A percentile compares a stretch with the other conserved stretches of the same genome.
Evolutionary conservation across 257 asterid genomes (phyloP).

Genomic region (Paraleonurus japonicus): DNA sequence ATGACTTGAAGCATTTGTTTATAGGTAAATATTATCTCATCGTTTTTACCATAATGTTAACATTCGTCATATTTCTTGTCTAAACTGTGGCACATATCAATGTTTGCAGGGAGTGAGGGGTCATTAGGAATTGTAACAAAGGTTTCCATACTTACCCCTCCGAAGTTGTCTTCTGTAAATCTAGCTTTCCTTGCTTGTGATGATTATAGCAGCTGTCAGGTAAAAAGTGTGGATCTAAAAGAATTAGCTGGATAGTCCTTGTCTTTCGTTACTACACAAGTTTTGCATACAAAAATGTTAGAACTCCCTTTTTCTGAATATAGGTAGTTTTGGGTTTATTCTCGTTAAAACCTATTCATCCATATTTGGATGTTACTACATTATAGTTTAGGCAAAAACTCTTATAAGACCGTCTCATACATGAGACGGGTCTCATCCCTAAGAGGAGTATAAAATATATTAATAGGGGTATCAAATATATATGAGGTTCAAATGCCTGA

Average conservation of each 20-base stretch:
- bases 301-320: background rate
- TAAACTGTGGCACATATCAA: conserved; percentile 23
- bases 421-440: too few species aligned
- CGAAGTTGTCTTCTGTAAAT: conserved; percentile 83
- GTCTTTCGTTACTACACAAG: conserved; percentile 2
- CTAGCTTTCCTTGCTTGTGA: conserved; percentile 90
- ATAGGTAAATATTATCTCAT: conserved; percentile 55
- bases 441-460: too few species aligned
- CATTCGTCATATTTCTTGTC: conserved; percentile 20
- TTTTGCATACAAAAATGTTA: conserved; percentile 14
- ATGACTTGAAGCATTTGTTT: conserved; percentile 95
- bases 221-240: conserved; percentile 38
- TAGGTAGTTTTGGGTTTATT: background rate
- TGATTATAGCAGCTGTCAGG: conserved; percentile 95
- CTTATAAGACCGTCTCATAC: too few species aligned
- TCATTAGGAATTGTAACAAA: conserved; percentile 92
- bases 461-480: too few species aligned
- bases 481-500: too few species aligned
- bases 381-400: conserved; percentile 14
- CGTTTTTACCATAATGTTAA: conserved; percentile 20
- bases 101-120: conserved; percentile 88
- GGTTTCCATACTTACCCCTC: conserved; percentile 94
- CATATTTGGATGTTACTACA: background rate
- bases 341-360: background rate
- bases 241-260: conserved; percentile 11